Conservation (phyloP, 352 stramenopile species). For the Phytophthora citrophthora region DNA sequence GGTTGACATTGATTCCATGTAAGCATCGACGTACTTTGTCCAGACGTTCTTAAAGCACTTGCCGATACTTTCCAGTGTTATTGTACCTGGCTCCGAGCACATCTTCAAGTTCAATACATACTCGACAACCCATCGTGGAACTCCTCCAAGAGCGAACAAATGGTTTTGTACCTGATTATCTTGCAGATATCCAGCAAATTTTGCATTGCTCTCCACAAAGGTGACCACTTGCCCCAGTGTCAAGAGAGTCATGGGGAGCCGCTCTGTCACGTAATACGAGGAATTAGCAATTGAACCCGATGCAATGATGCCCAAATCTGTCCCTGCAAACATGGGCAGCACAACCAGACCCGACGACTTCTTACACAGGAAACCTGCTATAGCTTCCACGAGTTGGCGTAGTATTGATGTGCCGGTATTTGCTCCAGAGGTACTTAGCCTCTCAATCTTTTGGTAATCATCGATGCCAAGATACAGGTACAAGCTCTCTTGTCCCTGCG, state of each 20-base stretch:
- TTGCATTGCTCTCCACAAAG: constrained; percentile 10
- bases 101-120: background rate
- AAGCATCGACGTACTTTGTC: constrained; percentile 1
- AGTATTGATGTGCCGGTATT: constrained; percentile 5
- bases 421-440: constrained; percentile 1
- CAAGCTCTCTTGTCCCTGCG: constrained; percentile 4
- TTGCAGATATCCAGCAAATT: constrained; percentile 1
- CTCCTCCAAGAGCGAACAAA: constrained; percentile 15
- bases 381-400: constrained; percentile 11
- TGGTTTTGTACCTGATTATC: background rate
- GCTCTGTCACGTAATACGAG: constrained; percentile 24
- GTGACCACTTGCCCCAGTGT: constrained; percentile 36
- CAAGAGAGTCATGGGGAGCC: constrained; percentile 37
- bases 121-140: constrained; percentile 18
- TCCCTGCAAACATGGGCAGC: constrained; percentile 25
- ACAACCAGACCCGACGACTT: constrained; percentile 2
- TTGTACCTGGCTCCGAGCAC: background rate
- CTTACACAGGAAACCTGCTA: background rate
- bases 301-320: constrained; percentile 18
- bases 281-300: constrained; percentile 32
- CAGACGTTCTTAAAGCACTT: constrained; percentile 12
- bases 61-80: constrained; percentile 3
- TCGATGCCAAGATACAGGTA: constrained; percentile 46
- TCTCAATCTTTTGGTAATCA: constrained; percentile 41
- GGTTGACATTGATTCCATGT: background rate